Evolutionary conservation across 2,329 filamentous ascomycete species (phyloP).

Genomic region (Hypoxylon sp.): DNA sequence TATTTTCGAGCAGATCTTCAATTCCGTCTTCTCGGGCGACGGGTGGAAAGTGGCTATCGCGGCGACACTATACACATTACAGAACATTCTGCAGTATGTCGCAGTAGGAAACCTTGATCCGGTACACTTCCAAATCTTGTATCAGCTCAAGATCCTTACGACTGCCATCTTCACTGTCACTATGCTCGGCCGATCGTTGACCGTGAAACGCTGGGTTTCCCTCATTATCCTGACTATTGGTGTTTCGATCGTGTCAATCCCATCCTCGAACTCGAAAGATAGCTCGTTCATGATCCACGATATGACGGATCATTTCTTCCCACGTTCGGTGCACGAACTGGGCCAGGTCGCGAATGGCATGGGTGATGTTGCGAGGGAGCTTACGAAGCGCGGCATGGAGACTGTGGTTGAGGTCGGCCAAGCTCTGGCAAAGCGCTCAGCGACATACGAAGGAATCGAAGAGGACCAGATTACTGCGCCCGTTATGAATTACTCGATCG

Average conservation of each 20-base stretch:
- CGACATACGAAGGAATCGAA: conserved; percentile 91
- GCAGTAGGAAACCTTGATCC: conserved; percentile 92
- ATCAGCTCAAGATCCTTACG: conserved; percentile 94
- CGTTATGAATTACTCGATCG: conserved; percentile 82
- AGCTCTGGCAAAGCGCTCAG: conserved; percentile 77
- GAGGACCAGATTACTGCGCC: conserved; percentile 69
- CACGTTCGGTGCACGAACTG: conserved; percentile 83
- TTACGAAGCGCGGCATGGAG: conserved; percentile 65
- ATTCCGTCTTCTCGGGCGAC: conserved; percentile 87
- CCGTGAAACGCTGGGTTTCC: conserved; percentile 82
- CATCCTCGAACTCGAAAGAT: conserved; percentile 69
- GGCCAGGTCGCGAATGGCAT: conserved; percentile 72
- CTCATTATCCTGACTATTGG: conserved; percentile 85
- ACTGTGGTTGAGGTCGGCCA: conserved; percentile 56
- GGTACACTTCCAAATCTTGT: conserved; percentile 92
- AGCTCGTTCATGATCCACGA: conserved; percentile 74
- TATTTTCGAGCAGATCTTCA: conserved; percentile 84
- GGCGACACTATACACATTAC: conserved; percentile 88
- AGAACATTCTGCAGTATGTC: conserved; percentile 94
- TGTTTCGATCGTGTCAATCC: conserved; percentile 87
- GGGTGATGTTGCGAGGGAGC: conserved; percentile 64
- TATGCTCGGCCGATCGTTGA: conserved; percentile 79
- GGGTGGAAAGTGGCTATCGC: conserved; percentile 96
- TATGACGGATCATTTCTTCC: conserved; percentile 78
- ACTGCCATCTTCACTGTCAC: conserved; percentile 89